Evolutionary conservation across 495 filamentous ascomycete species (phyloP).

Genomic region (Cercophora newfieldiana): DNA sequence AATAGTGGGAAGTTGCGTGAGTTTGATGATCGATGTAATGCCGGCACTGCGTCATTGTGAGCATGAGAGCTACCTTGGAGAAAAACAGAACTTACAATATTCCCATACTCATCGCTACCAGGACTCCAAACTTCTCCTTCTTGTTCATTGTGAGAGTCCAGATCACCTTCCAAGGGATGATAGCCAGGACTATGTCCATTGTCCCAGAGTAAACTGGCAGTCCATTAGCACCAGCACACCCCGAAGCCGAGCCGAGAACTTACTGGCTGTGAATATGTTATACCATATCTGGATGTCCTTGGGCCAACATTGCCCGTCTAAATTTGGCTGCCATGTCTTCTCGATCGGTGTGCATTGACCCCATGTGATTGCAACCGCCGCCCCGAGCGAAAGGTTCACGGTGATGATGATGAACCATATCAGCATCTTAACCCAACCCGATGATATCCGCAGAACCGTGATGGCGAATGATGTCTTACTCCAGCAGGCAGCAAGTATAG

Average conservation of each 20-base stretch:
- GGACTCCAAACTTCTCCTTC: constrained; percentile 37
- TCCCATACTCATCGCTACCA: constrained; percentile 43
- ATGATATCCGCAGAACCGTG: constrained; percentile 37
- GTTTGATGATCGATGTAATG: constrained; percentile 30
- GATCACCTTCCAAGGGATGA: constrained; percentile 41
- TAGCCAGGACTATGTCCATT: constrained; percentile 38
- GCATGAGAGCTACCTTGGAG: not conserved
- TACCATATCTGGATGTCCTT: constrained; percentile 31
- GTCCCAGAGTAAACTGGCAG: constrained; percentile 32
- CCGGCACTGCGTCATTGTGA: constrained; percentile 24
- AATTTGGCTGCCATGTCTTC: constrained; percentile 30
- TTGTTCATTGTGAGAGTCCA: constrained; percentile 38
- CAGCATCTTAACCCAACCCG: constrained; percentile 28
- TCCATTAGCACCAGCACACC: not conserved
- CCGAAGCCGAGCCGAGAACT: not conserved
- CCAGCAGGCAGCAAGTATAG: constrained; percentile 36
- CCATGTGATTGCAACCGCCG: constrained; percentile 36
- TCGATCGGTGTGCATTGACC: constrained; percentile 32
- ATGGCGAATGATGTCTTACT: constrained; percentile 40
- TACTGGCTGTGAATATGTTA: constrained; percentile 38
- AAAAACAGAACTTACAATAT: constrained; percentile 26
- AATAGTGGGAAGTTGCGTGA: constrained; percentile 32
- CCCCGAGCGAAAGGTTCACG: constrained; percentile 34
- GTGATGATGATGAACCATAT: constrained; percentile 41
- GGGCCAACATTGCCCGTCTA: constrained; percentile 39